Percentiles rank a stretch among this genome's conserved stretches.
phyloP scores from a whole-genome alignment of 1,284 basidiomycete species.

The Amylostereum areolatum region DNA sequence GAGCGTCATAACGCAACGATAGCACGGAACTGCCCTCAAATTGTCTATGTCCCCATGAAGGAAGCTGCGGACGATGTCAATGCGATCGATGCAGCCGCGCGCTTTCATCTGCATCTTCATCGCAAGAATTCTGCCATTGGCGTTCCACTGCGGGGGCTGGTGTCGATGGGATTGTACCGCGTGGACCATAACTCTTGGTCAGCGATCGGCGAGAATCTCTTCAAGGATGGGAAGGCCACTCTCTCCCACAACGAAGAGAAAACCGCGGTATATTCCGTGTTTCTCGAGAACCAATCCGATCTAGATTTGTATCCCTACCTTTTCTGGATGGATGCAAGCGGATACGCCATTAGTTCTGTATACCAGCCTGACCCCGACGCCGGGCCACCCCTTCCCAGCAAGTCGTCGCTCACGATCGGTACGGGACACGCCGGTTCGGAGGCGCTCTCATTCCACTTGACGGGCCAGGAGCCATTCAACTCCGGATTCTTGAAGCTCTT shows the following conservation, averaged over 20 bases:
- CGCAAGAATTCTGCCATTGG: slow-evolving; percentile 30
- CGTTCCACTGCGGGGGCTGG: slow-evolving; percentile 27
- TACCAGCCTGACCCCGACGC: slow-evolving; percentile 29
- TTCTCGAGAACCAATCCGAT: slow-evolving; percentile 34
- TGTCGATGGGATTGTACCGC: slow-evolving; percentile 33
- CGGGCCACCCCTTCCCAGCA: slow-evolving; percentile 28
- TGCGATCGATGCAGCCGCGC: slow-evolving; percentile 35
- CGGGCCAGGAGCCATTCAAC: slow-evolving; percentile 23
- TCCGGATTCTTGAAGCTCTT: slow-evolving; percentile 41
- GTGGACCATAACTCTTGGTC: slow-evolving; percentile 27
- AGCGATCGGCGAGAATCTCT: slow-evolving; percentile 29
- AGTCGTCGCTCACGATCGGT: slow-evolving; percentile 29
- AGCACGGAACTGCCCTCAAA: slow-evolving; percentile 22
- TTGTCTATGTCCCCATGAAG: slow-evolving; percentile 26
- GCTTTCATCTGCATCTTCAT: slow-evolving; percentile 40
- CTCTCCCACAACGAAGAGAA: slow-evolving; percentile 28
- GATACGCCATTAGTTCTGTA: slow-evolving; percentile 37
- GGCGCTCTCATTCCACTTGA: slow-evolving; percentile 27
- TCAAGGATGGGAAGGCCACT: slow-evolving; percentile 28
- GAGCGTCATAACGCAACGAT: slow-evolving; percentile 32
- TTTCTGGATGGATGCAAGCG: slow-evolving; percentile 39
- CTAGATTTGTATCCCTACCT: slow-evolving; percentile 40
- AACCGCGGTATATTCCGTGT: slow-evolving; percentile 29
- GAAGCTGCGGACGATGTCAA: slow-evolving; percentile 26
- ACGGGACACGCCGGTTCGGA: slow-evolving; percentile 24